These are phyloP conservation scores for Tetrahymena thermophila DNA, from an alignment of 73 alveolate genomes.

Conservation along the genomic window DNA sequence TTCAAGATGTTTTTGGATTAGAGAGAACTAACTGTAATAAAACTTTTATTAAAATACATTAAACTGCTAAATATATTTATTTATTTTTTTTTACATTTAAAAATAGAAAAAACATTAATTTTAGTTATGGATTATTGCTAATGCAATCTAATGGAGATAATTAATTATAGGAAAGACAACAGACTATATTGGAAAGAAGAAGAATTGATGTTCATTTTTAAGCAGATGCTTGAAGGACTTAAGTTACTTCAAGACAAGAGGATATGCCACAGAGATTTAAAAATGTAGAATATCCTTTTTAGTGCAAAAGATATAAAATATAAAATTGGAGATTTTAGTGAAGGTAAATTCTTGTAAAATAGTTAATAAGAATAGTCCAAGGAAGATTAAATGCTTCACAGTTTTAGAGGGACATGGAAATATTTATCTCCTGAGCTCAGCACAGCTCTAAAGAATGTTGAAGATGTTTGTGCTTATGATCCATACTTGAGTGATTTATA, in stretches of 20 bases:
- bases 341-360: neutral
- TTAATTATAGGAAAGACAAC: neutral
- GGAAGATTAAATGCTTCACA: neutral
- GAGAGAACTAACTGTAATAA: neutral
- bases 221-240: neutral
- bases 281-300: neutral
- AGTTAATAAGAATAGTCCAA: neutral
- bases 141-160: neutral
- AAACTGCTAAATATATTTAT: neutral
- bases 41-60: neutral
- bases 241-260: neutral
- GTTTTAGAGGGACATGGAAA: neutral
- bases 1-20: neutral
- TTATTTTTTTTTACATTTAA: neutral
- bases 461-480: neutral
- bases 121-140: neutral
- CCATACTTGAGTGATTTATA: neutral
- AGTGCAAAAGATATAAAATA: neutral
- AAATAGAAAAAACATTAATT: neutral
- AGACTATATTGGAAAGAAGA: neutral
- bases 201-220: neutral
- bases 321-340: neutral
- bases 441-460: neutral
- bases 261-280: neutral
- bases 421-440: neutral